Base-by-base conservation (phyloP, 1,284 basidiomycete genomes). In the Anthracocystis walkeri region DNA sequence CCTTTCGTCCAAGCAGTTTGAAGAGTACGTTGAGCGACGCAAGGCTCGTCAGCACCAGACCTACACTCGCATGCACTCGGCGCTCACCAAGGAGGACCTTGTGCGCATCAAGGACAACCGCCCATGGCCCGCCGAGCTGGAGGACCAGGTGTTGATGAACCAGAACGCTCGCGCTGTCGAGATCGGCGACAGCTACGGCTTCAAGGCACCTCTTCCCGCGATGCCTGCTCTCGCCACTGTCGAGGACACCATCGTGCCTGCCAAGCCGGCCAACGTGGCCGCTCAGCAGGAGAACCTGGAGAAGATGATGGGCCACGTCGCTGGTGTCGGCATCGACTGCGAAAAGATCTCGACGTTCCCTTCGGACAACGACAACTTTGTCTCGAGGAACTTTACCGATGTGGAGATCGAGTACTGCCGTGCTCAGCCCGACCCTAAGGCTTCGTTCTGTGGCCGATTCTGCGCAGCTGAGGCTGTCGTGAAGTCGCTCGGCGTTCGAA, bases 381-480 rank as follows among this genome's bases (percentile, higher is more conserved):
- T 97, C 65, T 86, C 89, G 74, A 91, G 94, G 76, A 99, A 99
- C 67, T 99, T 98, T 87, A 98, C 96, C 23, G 89, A 91, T 14
- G 90, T 89, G 27, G 96, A 99, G 88, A 90, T 92, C 78, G 87
- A 89, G 16, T 97, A 98, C 88, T 98, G 96, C 87, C 88, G 88
- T 58, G 82, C 90, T n/a, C 94, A 97, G 82, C 91, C 97, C 0
- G 92, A 93, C 67, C 91, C 93, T 20, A 87, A 89, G 1, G 92
- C 96, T 4, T 97, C 95, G 10, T 95, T 97, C 85, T 95, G 95
- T 41, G 95, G 93, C 56, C 92, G 95, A 75, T 99, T 97, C 95
- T 93, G 91, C 51, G 95, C 94, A 53, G 99, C 98, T 87, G 97
- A 99, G 86, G 96, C 95, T 12, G 92, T 95, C 57, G 97, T 99